Conservation (phyloP, 2,329 filamentous ascomycete species). For the Macroventuria anomochaeta region DNA sequence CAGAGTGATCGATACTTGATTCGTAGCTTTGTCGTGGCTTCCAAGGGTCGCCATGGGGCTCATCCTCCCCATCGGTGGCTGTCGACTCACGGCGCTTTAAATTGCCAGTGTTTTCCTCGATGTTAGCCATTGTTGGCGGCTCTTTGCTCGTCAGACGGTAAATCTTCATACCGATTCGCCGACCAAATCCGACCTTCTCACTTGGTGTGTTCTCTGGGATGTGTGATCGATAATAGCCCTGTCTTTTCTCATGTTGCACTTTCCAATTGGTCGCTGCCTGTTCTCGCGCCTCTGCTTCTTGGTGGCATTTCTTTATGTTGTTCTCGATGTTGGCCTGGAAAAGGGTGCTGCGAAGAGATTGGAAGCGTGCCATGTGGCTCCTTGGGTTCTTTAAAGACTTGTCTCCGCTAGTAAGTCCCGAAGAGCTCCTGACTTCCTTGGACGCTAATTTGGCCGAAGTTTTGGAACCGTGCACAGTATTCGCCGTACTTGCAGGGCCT, state of each 20-base stretch:
- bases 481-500: constrained; percentile 7
- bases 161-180: constrained; percentile 35
- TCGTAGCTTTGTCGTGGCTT: constrained; percentile 23
- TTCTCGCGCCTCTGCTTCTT: constrained; percentile 30
- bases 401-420: constrained; percentile 8
- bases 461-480: constrained; percentile 16
- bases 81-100: constrained; percentile 32
- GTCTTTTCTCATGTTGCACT: constrained; percentile 36
- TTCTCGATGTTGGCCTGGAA: constrained; percentile 42
- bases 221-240: constrained; percentile 34
- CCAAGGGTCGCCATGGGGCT: constrained; percentile 6
- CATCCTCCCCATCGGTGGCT: constrained; percentile 30
- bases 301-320: constrained; percentile 28
- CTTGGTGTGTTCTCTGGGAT: constrained; percentile 29
- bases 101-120: constrained; percentile 28
- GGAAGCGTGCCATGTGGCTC: constrained; percentile 42
- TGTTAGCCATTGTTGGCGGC: constrained; percentile 30
- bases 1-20: constrained; percentile 38
- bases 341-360: constrained; percentile 43
- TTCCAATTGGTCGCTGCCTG: constrained; percentile 34
- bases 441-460: constrained; percentile 18
- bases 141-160: constrained; percentile 41
- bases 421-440: constrained; percentile 11
- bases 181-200: constrained; percentile 28
- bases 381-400: constrained; percentile 23